phyloP scores from a whole-genome alignment of 2,329 filamentous ascomycete species.

The Dactylellina leptospora region DNA sequence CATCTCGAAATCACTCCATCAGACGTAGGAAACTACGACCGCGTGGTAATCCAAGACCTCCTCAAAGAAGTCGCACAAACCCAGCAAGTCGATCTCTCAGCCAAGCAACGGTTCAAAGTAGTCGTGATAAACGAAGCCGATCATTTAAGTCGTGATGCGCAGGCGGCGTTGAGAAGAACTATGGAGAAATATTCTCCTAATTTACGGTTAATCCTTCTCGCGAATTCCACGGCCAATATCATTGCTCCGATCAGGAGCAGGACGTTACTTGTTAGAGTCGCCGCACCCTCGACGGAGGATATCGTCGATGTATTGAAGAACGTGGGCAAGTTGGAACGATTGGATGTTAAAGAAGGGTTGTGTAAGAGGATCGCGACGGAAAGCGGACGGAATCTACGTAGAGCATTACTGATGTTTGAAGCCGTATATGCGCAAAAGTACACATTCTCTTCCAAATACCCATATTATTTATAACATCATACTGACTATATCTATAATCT shows the following conservation, averaged over 20 bases:
- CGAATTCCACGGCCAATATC: constrained; percentile 97
- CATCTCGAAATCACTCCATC: constrained; percentile 98
- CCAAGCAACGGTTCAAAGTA: constrained; percentile 94
- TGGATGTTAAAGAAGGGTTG: constrained; percentile 72
- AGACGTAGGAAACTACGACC: constrained; percentile 94
- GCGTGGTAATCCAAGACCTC: constrained; percentile 93
- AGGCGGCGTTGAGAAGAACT: constrained; percentile 89
- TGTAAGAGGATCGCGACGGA: constrained; percentile 87
- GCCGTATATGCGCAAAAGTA: constrained; percentile 97
- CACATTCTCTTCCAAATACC: neutral
- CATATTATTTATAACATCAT: neutral
- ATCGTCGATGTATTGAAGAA: constrained; percentile 78
- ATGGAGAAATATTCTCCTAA: constrained; percentile 99
- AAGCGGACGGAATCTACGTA: constrained; percentile 87
- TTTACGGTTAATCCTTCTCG: constrained; percentile 85
- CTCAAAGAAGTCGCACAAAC: constrained; percentile 98
- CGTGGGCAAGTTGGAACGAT: constrained; percentile 74
- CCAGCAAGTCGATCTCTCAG: constrained; percentile 93
- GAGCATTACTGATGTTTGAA: constrained; percentile 95
- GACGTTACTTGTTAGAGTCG: constrained; percentile 88
- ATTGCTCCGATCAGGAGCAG: constrained; percentile 96
- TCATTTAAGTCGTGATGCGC: constrained; percentile 89
- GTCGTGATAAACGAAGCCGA: constrained; percentile 99
- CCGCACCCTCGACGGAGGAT: constrained; percentile 84
- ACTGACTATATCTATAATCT: neutral